Conservation (phyloP, 257 asterid species). For the Dorcoceras hygrometricum region DNA sequence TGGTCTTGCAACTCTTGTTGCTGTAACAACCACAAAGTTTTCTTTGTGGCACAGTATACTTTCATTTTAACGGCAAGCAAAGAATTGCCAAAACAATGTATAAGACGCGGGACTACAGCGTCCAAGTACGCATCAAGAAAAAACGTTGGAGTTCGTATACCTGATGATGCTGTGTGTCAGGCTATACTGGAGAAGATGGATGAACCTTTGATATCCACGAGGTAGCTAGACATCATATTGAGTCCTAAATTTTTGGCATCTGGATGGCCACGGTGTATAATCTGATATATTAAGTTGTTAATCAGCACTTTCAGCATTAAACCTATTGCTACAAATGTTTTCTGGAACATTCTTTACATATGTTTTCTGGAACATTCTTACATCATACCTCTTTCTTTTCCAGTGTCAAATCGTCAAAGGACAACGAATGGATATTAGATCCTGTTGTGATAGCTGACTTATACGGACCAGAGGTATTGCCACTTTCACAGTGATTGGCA, state of each 20-base stretch:
- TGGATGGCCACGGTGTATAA: slow-evolving; percentile 20
- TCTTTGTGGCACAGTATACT: slow-evolving; percentile 66
- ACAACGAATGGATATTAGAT: slow-evolving; percentile 84
- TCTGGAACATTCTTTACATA: no score
- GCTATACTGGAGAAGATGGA: slow-evolving; percentile 75
- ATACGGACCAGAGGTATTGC: slow-evolving; percentile 82
- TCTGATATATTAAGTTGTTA: background rate
- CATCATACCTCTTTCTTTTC: slow-evolving; percentile 22
- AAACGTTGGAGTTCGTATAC: slow-evolving; percentile 83
- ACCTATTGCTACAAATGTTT: no score
- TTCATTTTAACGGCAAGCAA: slow-evolving; percentile 86
- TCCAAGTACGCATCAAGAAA: slow-evolving; percentile 72
- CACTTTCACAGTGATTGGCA: slow-evolving; percentile 9
- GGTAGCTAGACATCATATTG: slow-evolving; percentile 39
- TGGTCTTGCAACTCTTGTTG: background rate
- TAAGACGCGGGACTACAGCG: slow-evolving; percentile 62
- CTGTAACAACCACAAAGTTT: slow-evolving; percentile 4
- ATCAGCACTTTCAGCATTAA: background rate
- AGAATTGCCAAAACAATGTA: slow-evolving; percentile 79
- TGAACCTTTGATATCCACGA: slow-evolving; percentile 79
- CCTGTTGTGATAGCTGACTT: slow-evolving; percentile 86
- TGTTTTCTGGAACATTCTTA: slow-evolving; percentile 23
- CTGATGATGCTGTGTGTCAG: slow-evolving; percentile 84
- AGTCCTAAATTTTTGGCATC: background rate
- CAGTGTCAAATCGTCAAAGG: slow-evolving; percentile 78